Base-by-base conservation (phyloP, 495 filamentous ascomycete genomes). In the Hypoxylon trugodes region DNA sequence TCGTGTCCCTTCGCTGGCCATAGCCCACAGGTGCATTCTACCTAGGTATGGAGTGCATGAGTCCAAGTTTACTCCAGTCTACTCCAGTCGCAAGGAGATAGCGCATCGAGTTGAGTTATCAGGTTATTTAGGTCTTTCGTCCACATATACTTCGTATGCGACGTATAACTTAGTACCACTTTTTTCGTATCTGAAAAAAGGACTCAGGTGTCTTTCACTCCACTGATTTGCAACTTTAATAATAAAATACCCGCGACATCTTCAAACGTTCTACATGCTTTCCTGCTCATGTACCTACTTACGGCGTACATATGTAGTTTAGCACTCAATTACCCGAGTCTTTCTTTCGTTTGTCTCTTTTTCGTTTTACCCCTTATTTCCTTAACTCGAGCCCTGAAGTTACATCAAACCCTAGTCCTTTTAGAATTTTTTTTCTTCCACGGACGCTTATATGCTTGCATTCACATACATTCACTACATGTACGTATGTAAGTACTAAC, bases 1-100 rank as follows among this genome's bases (percentile, higher is more conserved):
- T 73, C 69, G 66, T 73, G 71, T 73, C 69, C 54, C 68, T 60
- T 65, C 57, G 68, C 68, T 71, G 65, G 68, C 70, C 68, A 70
- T 40, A 66, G 61, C 68, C n/a, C n/a, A n/a, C n/a, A n/a, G n/a
- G n/a, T n/a, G n/a, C n/a, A n/a, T n/a, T n/a, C n/a, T n/a, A n/a
- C n/a, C n/a, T 70, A 55, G 61, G 61, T 70, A 68, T 56, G 69
- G 67, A 72, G 69, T 70, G 69, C 69, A 72, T 70, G 56, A 68
- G 66, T 58, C 53, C 49, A 40, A 35, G n/a, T n/a, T 53, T 41
- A 24, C 32, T 41, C 25, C 52, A 7, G 22, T 7, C 37, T 41
- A 9, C 16, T 41, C 37, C 47, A 53, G 47, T 65, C 50, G 62
- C 57, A 57, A 66, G 46, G 32, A 61, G 51, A 38, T n/a, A 45